Evolutionary conservation across 2,329 filamentous ascomycete species (phyloP).

Genomic region (Clarireedia monteithiana): DNA sequence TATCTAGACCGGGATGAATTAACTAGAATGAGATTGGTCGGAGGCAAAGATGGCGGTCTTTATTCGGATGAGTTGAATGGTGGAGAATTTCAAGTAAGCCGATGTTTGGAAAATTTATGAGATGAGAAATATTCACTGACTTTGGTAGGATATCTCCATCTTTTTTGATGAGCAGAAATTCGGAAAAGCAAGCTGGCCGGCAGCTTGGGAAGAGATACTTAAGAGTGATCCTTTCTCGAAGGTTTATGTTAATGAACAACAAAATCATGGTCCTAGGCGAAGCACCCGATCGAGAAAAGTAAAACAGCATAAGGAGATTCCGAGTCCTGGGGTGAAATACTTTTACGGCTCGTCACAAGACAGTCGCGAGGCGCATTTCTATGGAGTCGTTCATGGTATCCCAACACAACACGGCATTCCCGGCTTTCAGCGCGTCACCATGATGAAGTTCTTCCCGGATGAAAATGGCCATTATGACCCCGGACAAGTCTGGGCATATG

Average conservation of each 20-base stretch:
- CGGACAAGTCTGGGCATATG: conserved; percentile 36
- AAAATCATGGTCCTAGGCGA: background rate
- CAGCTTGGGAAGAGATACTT: conserved; percentile 18
- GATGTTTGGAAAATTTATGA: background rate
- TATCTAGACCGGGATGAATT: conserved; percentile 19
- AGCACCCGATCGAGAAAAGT: background rate
- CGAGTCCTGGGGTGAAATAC: conserved; percentile 12
- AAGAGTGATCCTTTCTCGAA: conserved; percentile 20
- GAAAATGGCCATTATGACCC: conserved; percentile 15
- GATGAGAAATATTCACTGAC: background rate
- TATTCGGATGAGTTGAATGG: conserved; percentile 17
- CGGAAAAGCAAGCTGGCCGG: conserved; percentile 16
- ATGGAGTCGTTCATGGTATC: conserved; percentile 42
- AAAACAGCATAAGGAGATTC: background rate
- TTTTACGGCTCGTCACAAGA: conserved; percentile 33
- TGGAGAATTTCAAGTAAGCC: conserved; percentile 21
- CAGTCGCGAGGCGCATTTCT: conserved; percentile 23
- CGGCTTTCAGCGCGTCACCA: conserved; percentile 45
- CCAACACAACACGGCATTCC: conserved; percentile 40
- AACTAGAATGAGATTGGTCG: conserved; percentile 14
- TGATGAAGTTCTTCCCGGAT: conserved; percentile 40
- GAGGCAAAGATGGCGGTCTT: conserved; percentile 1
- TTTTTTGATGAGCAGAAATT: conserved; percentile 21
- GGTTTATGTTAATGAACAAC: background rate
- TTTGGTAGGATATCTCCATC: conserved; percentile 22